Base-by-base conservation (phyloP, 164 flowering plant genomes). In the Nymphaea thermarum region DNA sequence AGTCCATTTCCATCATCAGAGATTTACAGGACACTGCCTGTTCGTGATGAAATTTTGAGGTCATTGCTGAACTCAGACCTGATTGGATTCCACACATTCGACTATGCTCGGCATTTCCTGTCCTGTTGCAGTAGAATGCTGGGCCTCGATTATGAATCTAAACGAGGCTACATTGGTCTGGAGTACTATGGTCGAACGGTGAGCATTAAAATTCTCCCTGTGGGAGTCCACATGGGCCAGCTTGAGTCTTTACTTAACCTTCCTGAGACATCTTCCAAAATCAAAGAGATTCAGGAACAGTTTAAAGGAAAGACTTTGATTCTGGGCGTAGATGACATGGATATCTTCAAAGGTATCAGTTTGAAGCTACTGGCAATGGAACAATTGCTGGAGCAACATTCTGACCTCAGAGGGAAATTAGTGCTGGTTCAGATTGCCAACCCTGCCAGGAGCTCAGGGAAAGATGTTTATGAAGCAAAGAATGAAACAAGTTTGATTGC, bases 291-390 rank as follows among this genome's bases (percentile, higher is more conserved):
- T 11, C 67, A 64, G 42, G 60, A 72, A 43, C 53, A 44, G 67
- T 72, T 68, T 55, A 60, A 55, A 55, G 75, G 75, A 14, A 72
- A 64, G 41, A 72, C 53, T 18, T 6, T 72, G 67, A 64, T 72
- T 43, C 10, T 72, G 17, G 75, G 75, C 44, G 70, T 72, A 5
- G 75, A 72, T 64, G 75, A 72, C 71, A 72, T 72, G 75, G 75
- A 72, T 43, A 72, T 72, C 43, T 72, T 72, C 43, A 72, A 72
- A 47, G 75, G 75, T 11, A 72, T 72, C 16, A 72, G 68, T 44
- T 63, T 72, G 71, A 72, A 72, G 63, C 53, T 72, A 8, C 65
- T 72, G 8, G 75, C 75, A 6, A 59, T 72, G 71, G 75, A 68
- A 53, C 67, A 67, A 67, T 71, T 72, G 64, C 47, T 72, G 18